Base-by-base conservation (phyloP, 2,329 filamentous ascomycete genomes). In the Ascochyta rabiei region DNA sequence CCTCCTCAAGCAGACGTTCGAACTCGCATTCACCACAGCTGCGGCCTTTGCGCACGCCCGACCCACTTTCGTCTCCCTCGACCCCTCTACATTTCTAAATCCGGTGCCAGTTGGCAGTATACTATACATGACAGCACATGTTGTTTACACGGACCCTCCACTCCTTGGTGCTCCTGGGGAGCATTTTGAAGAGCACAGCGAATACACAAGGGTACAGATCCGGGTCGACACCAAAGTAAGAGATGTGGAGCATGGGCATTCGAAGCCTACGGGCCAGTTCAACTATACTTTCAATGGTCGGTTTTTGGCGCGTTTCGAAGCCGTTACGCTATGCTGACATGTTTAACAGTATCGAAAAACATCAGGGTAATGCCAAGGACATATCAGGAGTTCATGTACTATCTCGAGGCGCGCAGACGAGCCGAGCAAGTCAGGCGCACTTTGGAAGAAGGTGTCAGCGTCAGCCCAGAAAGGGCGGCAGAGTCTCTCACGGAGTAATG, bases 31-130 rank as follows among this genome's bases (percentile, higher is more conserved):
- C 75, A 90, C 87, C 71, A 89, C 87, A 66, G 88, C 87, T 0
- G 87, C 88, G 1, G 85, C 85, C 8, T 89, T 90, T 68, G 84
- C 88, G 0, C 87, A 89, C 68, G 82, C 84, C 1, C 80, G 88
- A 3, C 88, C 88, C 1, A 88, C 85, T 15, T 91, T 91, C 77
- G 79, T 91, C 46, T 87, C 85, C 7, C 83, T 90, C 30, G 89
- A 91, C 60, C 89, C 89, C 0, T 88, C 84, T 59, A 90, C 87
- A 0, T 91, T 91, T 69, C 84, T 89, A 58, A 89, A 89, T 61
- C 87, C 89, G 0, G 89, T 91, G 0, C 89, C 89, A 0, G 88
- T 91, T 2, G 89, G 89, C 45, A 88, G 86, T 57, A 88, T 91
- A 13, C 76, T 91, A 7, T 91, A 91, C 63, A 78, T 90, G n/a